Conservation (phyloP, 371 early-diverging fungal genomes). For the Mucor indicus region DNA sequence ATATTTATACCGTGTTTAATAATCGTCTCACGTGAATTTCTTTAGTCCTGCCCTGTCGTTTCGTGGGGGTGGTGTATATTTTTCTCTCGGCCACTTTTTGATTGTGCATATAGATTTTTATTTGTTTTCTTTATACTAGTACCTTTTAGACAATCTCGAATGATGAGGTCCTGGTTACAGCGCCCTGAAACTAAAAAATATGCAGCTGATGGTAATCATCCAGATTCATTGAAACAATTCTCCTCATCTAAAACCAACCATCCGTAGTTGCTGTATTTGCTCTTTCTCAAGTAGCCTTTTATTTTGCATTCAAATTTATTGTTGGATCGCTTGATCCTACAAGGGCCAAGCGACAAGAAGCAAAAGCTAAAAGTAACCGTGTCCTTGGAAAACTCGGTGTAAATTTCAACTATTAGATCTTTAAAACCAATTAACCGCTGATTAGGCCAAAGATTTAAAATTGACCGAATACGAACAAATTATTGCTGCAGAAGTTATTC, state of each 20-base stretch:
- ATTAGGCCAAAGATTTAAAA: conserved; percentile 65
- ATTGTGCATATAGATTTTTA: neutral
- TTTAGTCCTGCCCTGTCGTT: too few species aligned
- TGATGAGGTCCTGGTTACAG: conserved; percentile 42
- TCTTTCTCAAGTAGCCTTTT: conserved; percentile 80
- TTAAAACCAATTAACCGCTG: neutral
- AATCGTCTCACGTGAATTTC: too few species aligned
- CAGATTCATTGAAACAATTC: neutral
- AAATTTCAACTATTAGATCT: conserved; percentile 12
- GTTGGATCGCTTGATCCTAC: conserved; percentile 72
- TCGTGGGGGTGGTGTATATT: too few species aligned
- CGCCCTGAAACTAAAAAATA: conserved; percentile 66
- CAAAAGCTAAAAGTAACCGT: conserved; percentile 66
- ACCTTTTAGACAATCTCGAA: neutral
- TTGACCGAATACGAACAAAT: conserved; percentile 92
- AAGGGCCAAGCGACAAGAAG: conserved; percentile 69
- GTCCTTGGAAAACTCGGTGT: conserved; percentile 77
- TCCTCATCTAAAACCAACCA: neutral
- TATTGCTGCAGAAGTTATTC: conserved; percentile 90
- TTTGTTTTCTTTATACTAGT: conserved; percentile 11
- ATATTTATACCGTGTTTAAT: too few species aligned
- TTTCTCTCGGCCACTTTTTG: neutral
- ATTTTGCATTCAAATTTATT: conserved; percentile 82
- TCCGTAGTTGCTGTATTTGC: conserved; percentile 70
- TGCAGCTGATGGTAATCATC: conserved; percentile 57